Evolutionary conservation across 805 yeast species (phyloP).

Genomic region (Wickerhamomyces sydowiorum): DNA sequence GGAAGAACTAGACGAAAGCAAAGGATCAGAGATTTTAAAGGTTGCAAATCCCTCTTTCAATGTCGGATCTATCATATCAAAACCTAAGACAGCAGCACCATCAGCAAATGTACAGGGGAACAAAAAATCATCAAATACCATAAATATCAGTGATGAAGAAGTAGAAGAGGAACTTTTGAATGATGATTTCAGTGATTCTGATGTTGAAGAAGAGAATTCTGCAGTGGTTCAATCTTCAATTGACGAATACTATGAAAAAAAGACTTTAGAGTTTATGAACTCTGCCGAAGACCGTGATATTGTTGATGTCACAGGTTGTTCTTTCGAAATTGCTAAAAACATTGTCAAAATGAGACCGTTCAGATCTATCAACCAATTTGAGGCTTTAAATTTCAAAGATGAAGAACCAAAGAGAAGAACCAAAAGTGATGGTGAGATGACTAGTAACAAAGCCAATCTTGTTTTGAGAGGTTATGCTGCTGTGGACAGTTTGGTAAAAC

Average conservation of each 20-base stretch:
- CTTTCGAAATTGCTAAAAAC: constrained; percentile 56
- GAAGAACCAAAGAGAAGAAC: constrained; percentile 31
- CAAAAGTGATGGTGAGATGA: constrained; percentile 64
- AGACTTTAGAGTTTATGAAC: constrained; percentile 73
- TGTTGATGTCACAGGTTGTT: constrained; percentile 71
- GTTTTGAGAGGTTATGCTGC: constrained; percentile 88
- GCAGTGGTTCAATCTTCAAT: constrained; percentile 23
- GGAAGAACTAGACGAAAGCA: constrained; percentile 18
- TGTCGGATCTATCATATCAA: neutral
- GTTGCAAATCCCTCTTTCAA: neutral
- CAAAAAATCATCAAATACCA: no score
- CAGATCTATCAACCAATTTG: constrained; percentile 48
- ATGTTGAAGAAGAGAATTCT: constrained; percentile 33
- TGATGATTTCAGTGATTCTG: constrained; percentile 42
- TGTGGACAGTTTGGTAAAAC: constrained; percentile 83
- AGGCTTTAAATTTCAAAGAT: constrained; percentile 46
- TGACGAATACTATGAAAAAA: constrained; percentile 46
- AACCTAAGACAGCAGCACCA: neutral
- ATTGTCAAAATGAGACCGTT: constrained; percentile 72
- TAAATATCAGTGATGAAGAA: no score
- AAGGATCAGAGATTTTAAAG: constrained; percentile 6
- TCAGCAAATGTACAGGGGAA: no score
- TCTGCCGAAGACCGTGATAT: constrained; percentile 70
- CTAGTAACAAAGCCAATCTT: constrained; percentile 62
- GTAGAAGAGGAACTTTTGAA: constrained; percentile 38